These are phyloP conservation scores for Colletotrichum sp. DNA, from an alignment of 2,329 filamentous ascomycete species.

Conservation along the genomic window DNA sequence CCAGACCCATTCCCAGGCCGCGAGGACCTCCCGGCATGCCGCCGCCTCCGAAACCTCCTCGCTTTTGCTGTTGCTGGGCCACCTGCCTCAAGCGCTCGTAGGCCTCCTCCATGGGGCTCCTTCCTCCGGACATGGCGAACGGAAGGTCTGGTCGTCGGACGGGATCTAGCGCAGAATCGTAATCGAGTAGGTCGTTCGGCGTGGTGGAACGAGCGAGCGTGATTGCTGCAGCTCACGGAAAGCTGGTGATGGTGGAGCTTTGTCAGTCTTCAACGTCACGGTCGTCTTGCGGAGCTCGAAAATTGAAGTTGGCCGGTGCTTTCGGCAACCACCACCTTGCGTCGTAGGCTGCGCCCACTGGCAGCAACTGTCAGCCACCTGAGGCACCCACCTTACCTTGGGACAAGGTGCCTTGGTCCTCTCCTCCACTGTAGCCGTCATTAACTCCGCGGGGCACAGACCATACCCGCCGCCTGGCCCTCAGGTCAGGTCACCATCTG, in stretches of 20 bases:
- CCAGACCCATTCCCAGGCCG: constrained; percentile 43
- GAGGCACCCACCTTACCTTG: not conserved
- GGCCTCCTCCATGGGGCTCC: constrained; percentile 53
- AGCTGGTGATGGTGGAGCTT: constrained; percentile 17
- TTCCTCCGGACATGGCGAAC: constrained; percentile 21
- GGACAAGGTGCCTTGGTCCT: not conserved
- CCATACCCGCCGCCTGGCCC: not conserved
- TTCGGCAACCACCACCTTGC: not conserved
- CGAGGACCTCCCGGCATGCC: constrained; percentile 42
- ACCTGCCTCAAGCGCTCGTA: constrained; percentile 56
- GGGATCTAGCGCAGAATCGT: not conserved
- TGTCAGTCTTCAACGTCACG: constrained; percentile 20
- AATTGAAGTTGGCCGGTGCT: constrained; percentile 16
- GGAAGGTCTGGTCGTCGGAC: not conserved
- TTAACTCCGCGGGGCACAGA: not conserved
- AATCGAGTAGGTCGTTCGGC: not conserved
- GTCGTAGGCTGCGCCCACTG: not conserved
- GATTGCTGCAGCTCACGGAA: not conserved
- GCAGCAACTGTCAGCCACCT: not conserved
- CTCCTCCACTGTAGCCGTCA: not conserved
- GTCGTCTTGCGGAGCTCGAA: constrained; percentile 15
- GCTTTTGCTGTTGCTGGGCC: constrained; percentile 43
- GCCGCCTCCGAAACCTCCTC: constrained; percentile 44
- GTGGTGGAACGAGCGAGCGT: not conserved
- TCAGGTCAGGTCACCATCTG: not conserved